Base-by-base conservation (phyloP, 352 stramenopile species). In the Phytophthora fragariae region DNA sequence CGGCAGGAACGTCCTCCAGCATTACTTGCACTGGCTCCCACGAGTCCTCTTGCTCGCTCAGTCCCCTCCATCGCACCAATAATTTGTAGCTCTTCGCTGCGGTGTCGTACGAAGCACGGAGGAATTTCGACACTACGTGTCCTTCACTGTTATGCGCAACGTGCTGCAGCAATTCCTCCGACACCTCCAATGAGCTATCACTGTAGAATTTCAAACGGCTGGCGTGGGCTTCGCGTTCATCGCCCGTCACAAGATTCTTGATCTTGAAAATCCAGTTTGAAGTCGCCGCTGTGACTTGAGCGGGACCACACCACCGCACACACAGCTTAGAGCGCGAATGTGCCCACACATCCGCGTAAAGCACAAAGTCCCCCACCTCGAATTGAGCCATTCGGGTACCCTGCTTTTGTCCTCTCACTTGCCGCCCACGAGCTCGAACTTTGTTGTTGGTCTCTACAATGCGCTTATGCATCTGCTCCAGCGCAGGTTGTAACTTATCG, bases 301-400 rank as follows among this genome's bases (percentile, higher is more conserved):
- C 71, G 6, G 65, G 54, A 1, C 71, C 59, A 35, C 53, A 70
- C 59, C 71, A 78, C 21, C 70, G 62, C 17, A 63, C 59, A n/a
- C 55, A 33, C 37, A 66, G 33, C 57, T 75, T 75, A 17, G 10
- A 10, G 4, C 65, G 66, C 15, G 24, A 57, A 24, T 73, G 52
- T 15, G 47, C 27, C 65, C 65, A 78, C 9, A 75, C 71, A 50
- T 76, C 69, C 5, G 50, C 62, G 35, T 76, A 76, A 12, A 76
- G 39, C 11, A 76, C 69, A 29, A 60, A 76, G 53, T 68, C 69
- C 9, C 62, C 69, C 19, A 68, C 57, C 8, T 58, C 69, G 58
- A 72, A 68, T 44, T 76, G 62, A 6, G 69, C 69, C 63, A 68
- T 68, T 12, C 24, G 1, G 12, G 49, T 55, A 10, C 69, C 47